phyloP scores from a whole-genome alignment of 192 early-diverging fungal species.

The Chytriomyces sp. region DNA sequence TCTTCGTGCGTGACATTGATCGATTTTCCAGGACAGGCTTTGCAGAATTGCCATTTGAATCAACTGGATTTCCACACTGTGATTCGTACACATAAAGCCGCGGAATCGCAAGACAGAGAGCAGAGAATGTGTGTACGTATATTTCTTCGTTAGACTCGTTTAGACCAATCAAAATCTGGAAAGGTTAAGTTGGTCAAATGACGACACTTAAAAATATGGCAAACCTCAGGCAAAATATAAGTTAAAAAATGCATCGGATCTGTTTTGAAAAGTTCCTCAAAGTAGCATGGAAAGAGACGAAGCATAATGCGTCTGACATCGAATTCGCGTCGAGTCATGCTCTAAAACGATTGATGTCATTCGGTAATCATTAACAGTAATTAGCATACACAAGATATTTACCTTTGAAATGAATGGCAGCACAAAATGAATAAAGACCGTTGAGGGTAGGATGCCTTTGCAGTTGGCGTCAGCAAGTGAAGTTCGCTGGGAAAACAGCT shows the following conservation, averaged over 20 bases:
- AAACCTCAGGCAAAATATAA: slow-evolving; percentile 24
- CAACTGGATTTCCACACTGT: background rate
- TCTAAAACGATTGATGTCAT: background rate
- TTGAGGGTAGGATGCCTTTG: slow-evolving; percentile 29
- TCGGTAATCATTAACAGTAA: background rate
- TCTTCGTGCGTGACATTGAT: background rate
- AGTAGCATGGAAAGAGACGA: slow-evolving; percentile 11
- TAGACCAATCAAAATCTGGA: slow-evolving; percentile 21
- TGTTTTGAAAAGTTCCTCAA: slow-evolving; percentile 17
- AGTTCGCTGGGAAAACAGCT: slow-evolving; percentile 32
- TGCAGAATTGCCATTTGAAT: background rate
- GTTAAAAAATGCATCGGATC: slow-evolving; percentile 7
- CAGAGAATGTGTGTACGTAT: slow-evolving; percentile 13
- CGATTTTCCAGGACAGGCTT: background rate
- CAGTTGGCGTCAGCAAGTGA: background rate
- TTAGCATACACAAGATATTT: background rate
- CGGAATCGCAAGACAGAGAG: slow-evolving; percentile 10
- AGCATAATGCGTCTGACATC: slow-evolving; percentile 12
- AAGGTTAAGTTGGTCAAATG: background rate
- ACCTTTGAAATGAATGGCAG: slow-evolving; percentile 43
- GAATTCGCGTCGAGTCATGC: slow-evolving; percentile 17
- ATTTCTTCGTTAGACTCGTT: slow-evolving; percentile 29
- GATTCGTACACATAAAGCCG: background rate
- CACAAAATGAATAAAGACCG: slow-evolving; percentile 25
- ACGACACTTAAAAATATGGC: background rate